Conservation (phyloP, 1,284 basidiomycete genomes). For the Anthracocystis walkeri region DNA sequence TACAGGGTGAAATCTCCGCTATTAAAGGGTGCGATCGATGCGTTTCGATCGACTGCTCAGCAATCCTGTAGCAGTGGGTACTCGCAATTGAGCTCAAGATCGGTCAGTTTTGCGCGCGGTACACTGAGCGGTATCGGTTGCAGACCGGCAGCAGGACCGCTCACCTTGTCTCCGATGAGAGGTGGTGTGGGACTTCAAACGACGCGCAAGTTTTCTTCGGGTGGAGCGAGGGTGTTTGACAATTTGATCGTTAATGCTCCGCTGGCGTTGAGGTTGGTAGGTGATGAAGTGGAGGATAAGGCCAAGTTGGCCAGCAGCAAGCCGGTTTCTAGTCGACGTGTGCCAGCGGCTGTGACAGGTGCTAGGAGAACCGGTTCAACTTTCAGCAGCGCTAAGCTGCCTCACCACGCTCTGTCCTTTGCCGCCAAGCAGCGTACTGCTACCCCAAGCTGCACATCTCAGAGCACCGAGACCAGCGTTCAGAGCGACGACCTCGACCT, state of each 20-base stretch:
- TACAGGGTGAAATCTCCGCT: slow-evolving; percentile 13
- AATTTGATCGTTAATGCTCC: slow-evolving; percentile 50
- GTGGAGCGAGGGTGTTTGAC: slow-evolving; percentile 42
- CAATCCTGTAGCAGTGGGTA: slow-evolving; percentile 11
- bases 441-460: not conserved
- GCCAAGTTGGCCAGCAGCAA: slow-evolving; percentile 13
- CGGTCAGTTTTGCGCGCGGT: slow-evolving; percentile 26
- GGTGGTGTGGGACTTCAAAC: slow-evolving; percentile 38
- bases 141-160: slow-evolving; percentile 16
- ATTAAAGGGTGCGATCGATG: slow-evolving; percentile 16
- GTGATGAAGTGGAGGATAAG: slow-evolving; percentile 42
- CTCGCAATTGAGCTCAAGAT: slow-evolving; percentile 4
- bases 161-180: slow-evolving; percentile 23
- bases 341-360: not conserved
- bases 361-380: slow-evolving; percentile 17
- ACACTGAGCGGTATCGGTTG: slow-evolving; percentile 24
- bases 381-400: slow-evolving; percentile 14
- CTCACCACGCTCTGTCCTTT: slow-evolving; percentile 13
- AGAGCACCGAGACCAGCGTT: not conserved
- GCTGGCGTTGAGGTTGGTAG: slow-evolving; percentile 37
- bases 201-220: slow-evolving; percentile 35
- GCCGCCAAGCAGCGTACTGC: not conserved
- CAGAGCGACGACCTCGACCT: slow-evolving; percentile 1
- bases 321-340: not conserved
- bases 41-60: slow-evolving; percentile 14